Conservation (phyloP, 1,284 basidiomycete genomes). For the Malassezia slooffiae region DNA sequence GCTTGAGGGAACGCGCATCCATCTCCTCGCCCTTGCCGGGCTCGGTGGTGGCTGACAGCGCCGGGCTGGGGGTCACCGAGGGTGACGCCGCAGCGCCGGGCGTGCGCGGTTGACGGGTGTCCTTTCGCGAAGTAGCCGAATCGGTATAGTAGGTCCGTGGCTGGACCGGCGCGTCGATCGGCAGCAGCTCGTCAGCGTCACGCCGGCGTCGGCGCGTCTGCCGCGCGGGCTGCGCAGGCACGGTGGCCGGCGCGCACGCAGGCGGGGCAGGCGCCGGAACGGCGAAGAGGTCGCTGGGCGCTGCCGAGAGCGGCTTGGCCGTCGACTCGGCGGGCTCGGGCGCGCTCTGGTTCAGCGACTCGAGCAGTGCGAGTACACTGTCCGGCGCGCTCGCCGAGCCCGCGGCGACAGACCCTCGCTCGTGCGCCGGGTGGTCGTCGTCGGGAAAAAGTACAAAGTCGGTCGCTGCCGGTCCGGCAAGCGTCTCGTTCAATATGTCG, state of each 20-base stretch:
- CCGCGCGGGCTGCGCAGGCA: conserved; percentile 3
- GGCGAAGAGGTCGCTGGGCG: too few relatives aligned
- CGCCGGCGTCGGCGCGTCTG: conserved; percentile 34
- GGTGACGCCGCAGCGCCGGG: neutral
- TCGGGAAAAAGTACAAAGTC: conserved; percentile 15
- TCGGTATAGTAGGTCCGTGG: conserved; percentile 36
- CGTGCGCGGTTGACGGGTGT: conserved; percentile 8
- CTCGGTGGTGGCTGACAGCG: conserved; percentile 10
- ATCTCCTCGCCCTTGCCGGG: conserved; percentile 25
- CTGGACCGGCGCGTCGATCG: conserved; percentile 44
- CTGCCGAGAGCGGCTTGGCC: neutral
- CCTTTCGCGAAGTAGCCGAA: conserved; percentile 38
- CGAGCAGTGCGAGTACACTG: conserved; percentile 2
- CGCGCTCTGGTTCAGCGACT: conserved; percentile 5
- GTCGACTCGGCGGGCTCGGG: neutral
- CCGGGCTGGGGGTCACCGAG: conserved; percentile 13
- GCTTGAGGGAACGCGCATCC: conserved; percentile 40
- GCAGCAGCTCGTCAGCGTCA: conserved; percentile 34
- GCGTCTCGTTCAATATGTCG: too few relatives aligned
- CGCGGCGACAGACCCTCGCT: too few relatives aligned
- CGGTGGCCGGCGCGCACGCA: neutral
- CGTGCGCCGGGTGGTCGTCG: too few relatives aligned
- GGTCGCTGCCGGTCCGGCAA: too few relatives aligned
- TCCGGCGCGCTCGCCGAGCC: too few relatives aligned
- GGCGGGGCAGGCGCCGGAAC: too few relatives aligned